phyloP scores from a whole-genome alignment of 2,329 filamentous ascomycete species.

The Pseudocercospora pini-densiflorae region DNA sequence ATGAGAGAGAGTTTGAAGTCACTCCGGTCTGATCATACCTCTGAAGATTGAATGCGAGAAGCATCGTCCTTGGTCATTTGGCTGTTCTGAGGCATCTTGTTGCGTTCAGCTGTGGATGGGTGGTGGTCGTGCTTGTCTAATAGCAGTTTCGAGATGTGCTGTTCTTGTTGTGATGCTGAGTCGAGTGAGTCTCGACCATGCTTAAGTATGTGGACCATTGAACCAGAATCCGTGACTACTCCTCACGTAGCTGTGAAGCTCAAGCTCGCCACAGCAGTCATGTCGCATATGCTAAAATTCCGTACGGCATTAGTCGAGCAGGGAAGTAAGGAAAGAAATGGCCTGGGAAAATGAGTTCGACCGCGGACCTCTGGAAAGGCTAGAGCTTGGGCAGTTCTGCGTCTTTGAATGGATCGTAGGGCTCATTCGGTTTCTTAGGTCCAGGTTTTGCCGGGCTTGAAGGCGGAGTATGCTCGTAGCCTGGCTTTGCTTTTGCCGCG shows the following conservation, averaged over 20 bases:
- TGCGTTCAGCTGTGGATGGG: not conserved
- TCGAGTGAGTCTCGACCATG: not conserved
- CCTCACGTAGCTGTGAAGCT: not conserved
- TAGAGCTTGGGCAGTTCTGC: too few species aligned
- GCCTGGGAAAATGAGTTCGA: too few species aligned
- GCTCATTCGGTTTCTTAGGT: not conserved
- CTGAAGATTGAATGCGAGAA: slow-evolving; percentile 20
- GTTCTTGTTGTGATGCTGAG: not conserved
- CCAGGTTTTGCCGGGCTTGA: not conserved
- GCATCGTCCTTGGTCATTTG: slow-evolving; percentile 21
- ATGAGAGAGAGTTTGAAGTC: not conserved
- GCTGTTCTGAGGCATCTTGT: slow-evolving; percentile 12
- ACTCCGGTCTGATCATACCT: slow-evolving; percentile 5
- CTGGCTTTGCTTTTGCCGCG: slow-evolving; percentile 3
- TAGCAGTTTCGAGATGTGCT: not conserved
- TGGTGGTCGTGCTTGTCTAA: not conserved
- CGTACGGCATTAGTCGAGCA: too few species aligned
- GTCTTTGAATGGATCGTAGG: not conserved
- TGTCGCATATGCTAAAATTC: too few species aligned
- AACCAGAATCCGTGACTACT: not conserved
- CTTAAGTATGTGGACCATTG: not conserved
- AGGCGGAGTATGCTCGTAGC: not conserved
- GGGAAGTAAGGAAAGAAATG: too few species aligned
- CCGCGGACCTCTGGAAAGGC: too few species aligned
- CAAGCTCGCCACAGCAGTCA: not conserved